Evolutionary conservation across 768 basidiomycete genomes (phyloP).

Genomic region (Chiua virens): DNA sequence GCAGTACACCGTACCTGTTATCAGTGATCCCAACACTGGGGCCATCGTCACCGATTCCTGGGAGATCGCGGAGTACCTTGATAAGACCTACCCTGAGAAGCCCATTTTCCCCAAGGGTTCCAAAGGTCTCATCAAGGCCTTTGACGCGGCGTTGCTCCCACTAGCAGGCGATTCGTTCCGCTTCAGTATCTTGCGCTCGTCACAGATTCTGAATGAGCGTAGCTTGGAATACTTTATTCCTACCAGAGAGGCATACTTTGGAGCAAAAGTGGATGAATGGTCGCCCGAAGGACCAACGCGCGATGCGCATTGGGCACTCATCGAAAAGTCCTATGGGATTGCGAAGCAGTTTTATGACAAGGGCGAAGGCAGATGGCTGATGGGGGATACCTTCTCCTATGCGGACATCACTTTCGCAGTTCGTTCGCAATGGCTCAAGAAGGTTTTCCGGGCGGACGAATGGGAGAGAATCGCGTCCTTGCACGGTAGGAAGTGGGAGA

Average conservation of each 20-base stretch:
- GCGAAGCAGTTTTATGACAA: conserved; percentile 22
- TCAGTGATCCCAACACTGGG: conserved; percentile 33
- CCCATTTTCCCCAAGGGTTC: conserved; percentile 25
- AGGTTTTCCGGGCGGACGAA: conserved; percentile 22
- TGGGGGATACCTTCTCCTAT: conserved; percentile 32
- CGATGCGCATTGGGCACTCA: conserved; percentile 26
- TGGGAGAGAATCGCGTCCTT: conserved; percentile 25
- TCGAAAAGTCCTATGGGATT: conserved; percentile 13
- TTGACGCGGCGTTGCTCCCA: conserved; percentile 7
- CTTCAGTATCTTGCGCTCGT: conserved; percentile 20
- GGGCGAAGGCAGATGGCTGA: conserved; percentile 27
- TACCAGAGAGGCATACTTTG: conserved; percentile 34
- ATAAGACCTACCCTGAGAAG: conserved; percentile 34
- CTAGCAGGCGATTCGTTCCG: conserved; percentile 4
- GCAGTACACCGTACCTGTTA: conserved; percentile 33
- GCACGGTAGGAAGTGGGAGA: conserved; percentile 29
- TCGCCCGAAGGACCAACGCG: conserved; percentile 35
- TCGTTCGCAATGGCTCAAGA: conserved; percentile 15
- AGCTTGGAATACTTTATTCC: conserved; percentile 40
- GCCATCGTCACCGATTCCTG: conserved; percentile 31
- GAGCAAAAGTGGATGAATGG: conserved; percentile 40
- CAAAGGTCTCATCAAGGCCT: conserved; percentile 21
- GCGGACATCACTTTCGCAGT: conserved; percentile 30
- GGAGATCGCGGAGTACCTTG: conserved; percentile 37
- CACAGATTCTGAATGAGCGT: conserved; percentile 30